Base-by-base conservation (phyloP, 805 yeast genomes). In the Candida tallmaniae region DNA sequence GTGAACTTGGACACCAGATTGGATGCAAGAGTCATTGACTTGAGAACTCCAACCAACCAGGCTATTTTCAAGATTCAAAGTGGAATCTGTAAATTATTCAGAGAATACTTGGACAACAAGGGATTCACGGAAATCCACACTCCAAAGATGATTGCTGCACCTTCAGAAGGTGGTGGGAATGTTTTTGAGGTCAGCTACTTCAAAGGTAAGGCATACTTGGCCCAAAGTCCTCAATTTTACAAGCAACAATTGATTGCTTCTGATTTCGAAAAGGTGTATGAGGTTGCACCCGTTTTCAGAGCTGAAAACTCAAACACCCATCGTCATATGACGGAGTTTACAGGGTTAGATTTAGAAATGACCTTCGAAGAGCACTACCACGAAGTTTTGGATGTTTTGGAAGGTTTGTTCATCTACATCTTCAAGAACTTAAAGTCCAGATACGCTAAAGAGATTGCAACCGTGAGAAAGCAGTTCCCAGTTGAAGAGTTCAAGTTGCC, bases 261-360 rank as follows among this genome's bases (percentile, higher is more conserved):
- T 40, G 99, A 93, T 69, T 93, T 90, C 52, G 98, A 93, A 71
- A 79, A 78, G 53, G 99, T 93, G 31, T 93, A 78, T 58, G 99
- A 93, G 70, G 75, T 93, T 54, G 97, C 93, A 2, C 97, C 99
- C 23, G 97, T 93, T 28, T 93, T 93, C 77, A 80, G 99, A 68
- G 99, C 99, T 38, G 99, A 93, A 65, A 90, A 93, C 74, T 90
- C 97, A 42, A 89, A 93, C 72, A 90, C 98, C 14, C 97, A 93
- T 65, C 89, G 99, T 70, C 99, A 93, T 66, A 82, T 93, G 95
- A 93, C 99, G 38, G 99, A 93, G 67, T 93, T 93, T 62, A 84
- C 83, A 42, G 99, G 99, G 39, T 79, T 94, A 52, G 99, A 93
- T 73, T 67, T 93, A 67, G 99, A 93, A 68, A 88, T 93, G 95